Percentiles rank a stretch among this genome's conserved stretches.
Evolutionary conservation across 2,329 filamentous ascomycete genomes (phyloP).

Genomic region (Cryphonectria carpinicola): DNA sequence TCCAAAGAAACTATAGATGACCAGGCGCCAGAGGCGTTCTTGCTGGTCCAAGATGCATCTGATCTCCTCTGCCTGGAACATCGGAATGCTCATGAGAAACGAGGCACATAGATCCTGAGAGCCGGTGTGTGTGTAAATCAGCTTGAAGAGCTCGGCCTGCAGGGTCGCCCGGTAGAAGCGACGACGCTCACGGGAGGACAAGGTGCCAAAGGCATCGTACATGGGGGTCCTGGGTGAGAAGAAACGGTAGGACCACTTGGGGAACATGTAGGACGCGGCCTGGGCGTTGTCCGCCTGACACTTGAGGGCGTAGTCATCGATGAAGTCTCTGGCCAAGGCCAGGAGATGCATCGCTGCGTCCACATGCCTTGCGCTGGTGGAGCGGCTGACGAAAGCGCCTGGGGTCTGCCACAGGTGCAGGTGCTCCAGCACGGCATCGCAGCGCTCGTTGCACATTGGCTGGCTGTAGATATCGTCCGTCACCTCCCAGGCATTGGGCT

Average conservation of each 20-base stretch:
- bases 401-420: neutral
- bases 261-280: neutral
- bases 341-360: neutral
- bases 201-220: no score
- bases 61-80: neutral
- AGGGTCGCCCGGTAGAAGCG: neutral
- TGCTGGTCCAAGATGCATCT: neutral
- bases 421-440: neutral
- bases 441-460: neutral
- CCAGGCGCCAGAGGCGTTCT: slow-evolving; percentile 3
- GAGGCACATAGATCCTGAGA: neutral
- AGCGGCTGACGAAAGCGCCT: neutral
- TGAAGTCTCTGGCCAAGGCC: neutral
- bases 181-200: neutral
- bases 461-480: neutral
- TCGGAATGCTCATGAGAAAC: neutral
- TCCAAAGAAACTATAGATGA: neutral
- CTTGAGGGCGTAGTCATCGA: slow-evolving; percentile 13
- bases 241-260: neutral
- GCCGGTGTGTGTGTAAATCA: neutral
- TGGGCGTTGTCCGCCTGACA: neutral
- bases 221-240: neutral
- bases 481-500: neutral
- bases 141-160: slow-evolving; percentile 11
- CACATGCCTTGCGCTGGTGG: neutral